Evolutionary conservation across 345 rosid genomes (phyloP), one percentile per base, ranked within the genome.

Genomic region (Crucihimalaya himalaica): DNA sequence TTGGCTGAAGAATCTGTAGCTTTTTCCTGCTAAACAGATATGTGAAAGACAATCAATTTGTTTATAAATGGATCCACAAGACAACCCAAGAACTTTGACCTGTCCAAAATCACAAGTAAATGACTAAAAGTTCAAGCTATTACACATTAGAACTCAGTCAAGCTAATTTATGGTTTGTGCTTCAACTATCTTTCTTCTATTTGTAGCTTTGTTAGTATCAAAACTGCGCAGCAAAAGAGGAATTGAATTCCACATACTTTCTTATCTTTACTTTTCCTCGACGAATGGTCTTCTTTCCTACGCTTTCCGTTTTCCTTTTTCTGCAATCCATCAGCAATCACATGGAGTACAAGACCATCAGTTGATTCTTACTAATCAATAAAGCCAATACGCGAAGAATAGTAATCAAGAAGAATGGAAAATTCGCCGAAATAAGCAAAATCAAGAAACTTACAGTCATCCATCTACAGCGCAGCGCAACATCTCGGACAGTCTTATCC

Each of bases 401-500:
- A 57, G 29, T 21, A 37, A 54, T 34, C 50, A 51, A 45, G 14
- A 47, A 75, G 8, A 29, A 54, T 7, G 58, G 63, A 50, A 53
- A 43, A 20, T 11, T 46, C 12, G 32, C 29, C 4, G 42, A 20
- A 14, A 9, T 13, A 39, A 68, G 43, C 42, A 55, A 42, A 62
- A 29, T 12, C 27, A 6, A 46, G 63, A 55, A 78, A 74, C 93
- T 72, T 68, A 91, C 96, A 81, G 67, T 82, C 89, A 89, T 89
- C 97, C 97, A 91, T 83, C 89, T 66, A 78, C 96, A 86, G 37
- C 91, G 89, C 48, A 91, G 66, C 0, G 97, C 96, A 60, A 91
- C 96, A 70, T 91, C 97, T 50, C 97, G 79, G 8, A 89, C 91
- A 4, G 93, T 87, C 79, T 91, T 91, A 78, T 83, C 89, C 63